Evolutionary conservation across 1,139 yeast genomes (phyloP).

Genomic region (Debaryomyces nepalensis): DNA sequence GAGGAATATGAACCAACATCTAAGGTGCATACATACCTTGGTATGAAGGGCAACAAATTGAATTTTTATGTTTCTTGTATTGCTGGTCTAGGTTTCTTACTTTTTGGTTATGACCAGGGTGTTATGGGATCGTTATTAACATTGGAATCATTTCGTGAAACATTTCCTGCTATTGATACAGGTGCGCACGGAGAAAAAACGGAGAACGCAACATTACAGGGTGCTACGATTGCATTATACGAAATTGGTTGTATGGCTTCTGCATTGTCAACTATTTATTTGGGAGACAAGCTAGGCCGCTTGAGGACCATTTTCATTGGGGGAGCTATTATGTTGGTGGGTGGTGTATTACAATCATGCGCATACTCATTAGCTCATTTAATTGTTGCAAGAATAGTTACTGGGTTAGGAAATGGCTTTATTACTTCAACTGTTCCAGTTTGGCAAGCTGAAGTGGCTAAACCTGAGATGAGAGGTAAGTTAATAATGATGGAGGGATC

Average conservation of each 20-base stretch:
- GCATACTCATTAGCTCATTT: conserved; percentile 38
- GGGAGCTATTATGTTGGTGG: conserved; percentile 36
- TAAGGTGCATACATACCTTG: conserved; percentile 24
- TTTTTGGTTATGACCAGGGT: conserved; percentile 56
- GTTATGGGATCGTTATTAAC: conserved; percentile 54
- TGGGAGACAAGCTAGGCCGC: conserved; percentile 43
- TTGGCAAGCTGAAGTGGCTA: conserved; percentile 44
- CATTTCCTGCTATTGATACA: conserved; percentile 41
- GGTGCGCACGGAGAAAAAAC: conserved; percentile 15
- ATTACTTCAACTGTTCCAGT: conserved; percentile 46
- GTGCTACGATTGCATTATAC: conserved; percentile 39
- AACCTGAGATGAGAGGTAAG: conserved; percentile 39
- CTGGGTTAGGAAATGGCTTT: conserved; percentile 49
- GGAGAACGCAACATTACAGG: conserved; percentile 33
- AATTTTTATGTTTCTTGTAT: conserved; percentile 32
- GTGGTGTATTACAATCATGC: conserved; percentile 42
- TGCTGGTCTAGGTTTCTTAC: conserved; percentile 38
- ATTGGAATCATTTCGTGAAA: conserved; percentile 38
- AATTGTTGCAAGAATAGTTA: conserved; percentile 45
- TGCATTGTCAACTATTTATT: conserved; percentile 39
- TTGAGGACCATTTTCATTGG: conserved; percentile 37
- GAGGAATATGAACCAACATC: conserved; percentile 3
- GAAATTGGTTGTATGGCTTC: conserved; percentile 44
- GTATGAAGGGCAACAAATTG: conserved; percentile 31
- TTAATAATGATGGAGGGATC: conserved; percentile 43